Evolutionary conservation across 176 grass and related monocot genomes (phyloP).

Genomic region (Saccharum officinarum): DNA sequence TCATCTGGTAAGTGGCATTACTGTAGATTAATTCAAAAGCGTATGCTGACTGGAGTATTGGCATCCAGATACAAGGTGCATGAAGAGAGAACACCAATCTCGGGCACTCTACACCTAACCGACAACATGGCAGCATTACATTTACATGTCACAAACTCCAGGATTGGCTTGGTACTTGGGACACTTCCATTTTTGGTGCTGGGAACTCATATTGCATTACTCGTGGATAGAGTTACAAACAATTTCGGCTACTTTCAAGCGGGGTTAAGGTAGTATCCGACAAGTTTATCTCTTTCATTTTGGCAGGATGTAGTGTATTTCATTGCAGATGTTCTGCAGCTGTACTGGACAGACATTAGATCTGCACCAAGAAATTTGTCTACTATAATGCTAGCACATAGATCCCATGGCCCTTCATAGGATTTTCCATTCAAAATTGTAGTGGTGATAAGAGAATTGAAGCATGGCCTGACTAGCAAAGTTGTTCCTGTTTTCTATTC

Average conservation of each 20-base stretch:
- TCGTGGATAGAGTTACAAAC: not conserved
- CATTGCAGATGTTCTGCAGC: not conserved
- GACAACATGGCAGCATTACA: not conserved
- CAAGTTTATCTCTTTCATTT: not conserved
- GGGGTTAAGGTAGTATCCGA: not conserved
- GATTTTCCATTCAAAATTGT: not conserved
- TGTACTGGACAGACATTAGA: not conserved
- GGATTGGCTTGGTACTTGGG: not conserved
- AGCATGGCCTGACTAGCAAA: not conserved
- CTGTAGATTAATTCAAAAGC: slow-evolving; percentile 1
- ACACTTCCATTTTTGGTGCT: not conserved
- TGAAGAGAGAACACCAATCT: not conserved
- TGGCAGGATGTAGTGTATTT: not conserved
- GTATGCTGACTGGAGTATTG: not conserved
- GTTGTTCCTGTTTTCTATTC: not conserved
- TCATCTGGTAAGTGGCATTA: not conserved
- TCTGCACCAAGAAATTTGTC: not conserved
- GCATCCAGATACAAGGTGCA: not conserved
- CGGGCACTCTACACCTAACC: not conserved
- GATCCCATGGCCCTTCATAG: not conserved
- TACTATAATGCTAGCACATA: not conserved
- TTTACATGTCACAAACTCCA: not conserved
- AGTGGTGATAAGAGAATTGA: not conserved
- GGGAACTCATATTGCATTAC: not conserved
- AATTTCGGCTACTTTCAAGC: not conserved